Evolutionary conservation across 768 basidiomycete species (phyloP).

Genomic region (Psilocybe tampanensis): DNA sequence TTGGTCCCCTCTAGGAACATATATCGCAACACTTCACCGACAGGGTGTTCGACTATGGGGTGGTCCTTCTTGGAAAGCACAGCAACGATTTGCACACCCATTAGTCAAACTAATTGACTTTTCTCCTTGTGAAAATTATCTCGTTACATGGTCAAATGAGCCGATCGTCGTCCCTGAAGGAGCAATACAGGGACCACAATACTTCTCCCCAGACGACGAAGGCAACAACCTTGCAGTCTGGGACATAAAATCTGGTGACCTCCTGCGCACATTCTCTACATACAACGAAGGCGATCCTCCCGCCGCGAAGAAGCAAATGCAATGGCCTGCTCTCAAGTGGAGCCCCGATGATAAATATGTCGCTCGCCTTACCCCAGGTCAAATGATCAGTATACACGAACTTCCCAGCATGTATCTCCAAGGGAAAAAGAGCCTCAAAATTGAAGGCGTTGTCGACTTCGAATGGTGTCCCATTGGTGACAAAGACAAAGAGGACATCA

Average conservation of each 20-base stretch:
- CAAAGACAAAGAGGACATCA: constrained; percentile 67
- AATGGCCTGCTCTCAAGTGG: constrained; percentile 98
- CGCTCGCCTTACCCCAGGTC: constrained; percentile 84
- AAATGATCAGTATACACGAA: constrained; percentile 96
- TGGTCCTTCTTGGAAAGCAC: constrained; percentile 85
- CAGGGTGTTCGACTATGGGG: constrained; percentile 98
- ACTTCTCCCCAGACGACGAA: constrained; percentile 92
- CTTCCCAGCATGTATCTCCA: constrained; percentile 92
- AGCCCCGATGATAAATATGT: constrained; percentile 95
- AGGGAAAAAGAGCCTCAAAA: constrained; percentile 96
- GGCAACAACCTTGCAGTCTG: constrained; percentile 98
- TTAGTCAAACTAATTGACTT: constrained; percentile 96
- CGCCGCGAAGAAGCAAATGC: constrained; percentile 76
- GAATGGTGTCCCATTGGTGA: constrained; percentile 98
- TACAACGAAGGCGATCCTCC: constrained; percentile 58
- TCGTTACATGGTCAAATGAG: constrained; percentile 97
- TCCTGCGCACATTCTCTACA: constrained; percentile 89
- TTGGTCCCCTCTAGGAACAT: constrained; percentile 98
- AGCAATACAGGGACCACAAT: constrained; percentile 79
- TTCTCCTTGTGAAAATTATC: constrained; percentile 93
- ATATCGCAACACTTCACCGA: constrained; percentile 89
- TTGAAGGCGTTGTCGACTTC: constrained; percentile 96
- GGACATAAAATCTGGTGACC: constrained; percentile 92
- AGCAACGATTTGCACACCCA: constrained; percentile 93
- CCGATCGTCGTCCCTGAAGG: constrained; percentile 86